Base-by-base conservation (phyloP, 202 grass and related monocot species). In the Carex sylvatica region DNA sequence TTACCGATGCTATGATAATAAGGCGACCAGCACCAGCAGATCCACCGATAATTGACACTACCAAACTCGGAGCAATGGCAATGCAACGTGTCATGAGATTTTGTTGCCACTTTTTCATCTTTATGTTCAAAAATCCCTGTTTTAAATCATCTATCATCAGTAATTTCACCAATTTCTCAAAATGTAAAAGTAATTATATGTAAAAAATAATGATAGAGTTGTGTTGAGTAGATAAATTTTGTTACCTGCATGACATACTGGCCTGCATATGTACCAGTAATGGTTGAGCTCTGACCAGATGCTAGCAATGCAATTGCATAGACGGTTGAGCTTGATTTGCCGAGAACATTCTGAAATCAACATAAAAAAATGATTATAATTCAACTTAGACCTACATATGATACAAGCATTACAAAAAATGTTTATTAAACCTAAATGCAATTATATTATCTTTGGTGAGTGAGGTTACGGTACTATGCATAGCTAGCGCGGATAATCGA, bases 211-310 rank as follows among this genome's bases (percentile, higher is more conserved):
- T 14, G 22, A 20, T 47, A 3, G 19, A 80, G 8, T 65, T 68
- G 52, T 30, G 23, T 74, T 30, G 10, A 72, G 8, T 59, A 74
- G 30, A 80, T 36, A 65, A 79, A 38, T 59, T 47, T 18, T 9
- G 15, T 26, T 94, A 91, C 94, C 91, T 93, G 91, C 95, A 98
- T 98, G 80, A 98, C 92, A 75, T 89, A 98, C 65, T 98, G 92
- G 3, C 92, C 95, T 0, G 92, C 79, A 19, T 98, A 98, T 9
- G 95, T 98, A 58, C 92, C 95, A 6, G 91, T 93, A 56, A 95
- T 98, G 28, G 92, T 89, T 0, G 95, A 98, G 86, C 92, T 95
- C 81, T 98, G 92, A 9, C 95, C 92, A 60, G 95, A 93, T 20
- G 95, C 95, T 61, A 98, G 66, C 36, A 98, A 82, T 23, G 95